Conservation (phyloP, 2,329 filamentous ascomycete species). For the Trichoderma sp. region DNA sequence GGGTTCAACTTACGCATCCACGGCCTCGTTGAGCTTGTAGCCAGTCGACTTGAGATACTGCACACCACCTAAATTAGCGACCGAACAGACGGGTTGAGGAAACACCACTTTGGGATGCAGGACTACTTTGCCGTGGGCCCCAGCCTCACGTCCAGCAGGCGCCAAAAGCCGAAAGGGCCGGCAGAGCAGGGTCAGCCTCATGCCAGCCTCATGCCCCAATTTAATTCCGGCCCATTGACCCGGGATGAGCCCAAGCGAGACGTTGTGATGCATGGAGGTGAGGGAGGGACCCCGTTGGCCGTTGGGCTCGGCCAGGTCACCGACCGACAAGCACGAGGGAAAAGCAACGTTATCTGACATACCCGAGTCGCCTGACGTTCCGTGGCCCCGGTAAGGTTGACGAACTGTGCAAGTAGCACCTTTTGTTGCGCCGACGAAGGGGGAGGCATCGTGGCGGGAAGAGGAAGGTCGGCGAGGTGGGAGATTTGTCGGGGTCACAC, state of each 20-base stretch:
- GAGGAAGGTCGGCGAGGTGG: conserved; percentile 12
- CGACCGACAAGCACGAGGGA: background rate
- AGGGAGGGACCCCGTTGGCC: background rate
- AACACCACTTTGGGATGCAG: conserved; percentile 13
- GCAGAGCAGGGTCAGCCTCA: conserved; percentile 13
- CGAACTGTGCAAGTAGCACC: conserved; percentile 42
- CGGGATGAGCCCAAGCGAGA: conserved; percentile 16
- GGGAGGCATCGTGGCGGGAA: conserved; percentile 35
- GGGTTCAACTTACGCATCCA: conserved; percentile 56
- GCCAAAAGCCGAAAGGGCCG: conserved; percentile 16
- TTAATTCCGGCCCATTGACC: conserved; percentile 14
- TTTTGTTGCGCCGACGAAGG: conserved; percentile 41
- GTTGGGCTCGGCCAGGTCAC: background rate
- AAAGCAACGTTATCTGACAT: conserved; percentile 29
- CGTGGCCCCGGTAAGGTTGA: conserved; percentile 42
- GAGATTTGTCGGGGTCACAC: conserved; percentile 10
- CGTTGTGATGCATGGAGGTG: conserved; percentile 7
- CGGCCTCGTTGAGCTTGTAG: conserved; percentile 53
- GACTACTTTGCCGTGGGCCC: conserved; percentile 1
- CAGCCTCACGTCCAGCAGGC: conserved; percentile 11
- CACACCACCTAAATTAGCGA: conserved; percentile 18
- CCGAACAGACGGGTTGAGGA: conserved; percentile 8
- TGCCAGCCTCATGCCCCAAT: conserved; percentile 18
- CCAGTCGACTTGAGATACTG: conserved; percentile 49
- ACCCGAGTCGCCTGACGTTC: conserved; percentile 47